These are phyloP conservation scores for Xylaria acuta DNA, from an alignment of 495 filamentous ascomycete genomes.

Conservation along the genomic window DNA sequence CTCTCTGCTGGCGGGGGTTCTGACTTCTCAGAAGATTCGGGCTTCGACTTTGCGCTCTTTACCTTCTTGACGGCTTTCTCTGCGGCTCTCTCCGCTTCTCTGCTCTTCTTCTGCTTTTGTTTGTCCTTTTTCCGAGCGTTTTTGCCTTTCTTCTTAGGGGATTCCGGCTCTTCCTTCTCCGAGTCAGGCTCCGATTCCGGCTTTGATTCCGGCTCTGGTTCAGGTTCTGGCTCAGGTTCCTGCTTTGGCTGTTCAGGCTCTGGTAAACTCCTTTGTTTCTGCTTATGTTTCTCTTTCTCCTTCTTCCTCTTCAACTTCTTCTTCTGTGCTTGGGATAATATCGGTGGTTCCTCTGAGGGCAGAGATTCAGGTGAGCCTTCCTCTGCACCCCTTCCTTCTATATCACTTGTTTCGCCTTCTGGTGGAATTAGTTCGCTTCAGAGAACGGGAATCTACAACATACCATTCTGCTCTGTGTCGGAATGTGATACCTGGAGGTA, in stretches of 20 bases:
- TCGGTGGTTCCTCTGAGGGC: conserved; percentile 2
- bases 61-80: conserved; percentile 40
- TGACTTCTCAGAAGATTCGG: conserved; percentile 28
- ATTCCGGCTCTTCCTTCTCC: neutral
- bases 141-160: conserved; percentile 10
- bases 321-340: conserved; percentile 20
- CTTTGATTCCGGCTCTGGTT: neutral
- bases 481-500: conserved; percentile 43
- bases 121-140: conserved; percentile 17
- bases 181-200: conserved; percentile 7
- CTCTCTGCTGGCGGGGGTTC: conserved; percentile 25
- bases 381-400: conserved; percentile 26
- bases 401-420: conserved; percentile 29
- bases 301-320: conserved; percentile 32
- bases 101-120: conserved; percentile 33
- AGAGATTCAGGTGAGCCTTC: conserved; percentile 24
- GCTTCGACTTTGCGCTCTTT: conserved; percentile 42
- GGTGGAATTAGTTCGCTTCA: conserved; percentile 18
- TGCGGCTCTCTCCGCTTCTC: conserved; percentile 18
- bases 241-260: conserved; percentile 15
- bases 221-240: neutral
- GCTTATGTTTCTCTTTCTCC: neutral
- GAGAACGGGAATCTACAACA: neutral
- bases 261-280: neutral
- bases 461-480: conserved; percentile 43